Conservation (phyloP, 2,329 filamentous ascomycete genomes). For the Fusarium compactum region DNA sequence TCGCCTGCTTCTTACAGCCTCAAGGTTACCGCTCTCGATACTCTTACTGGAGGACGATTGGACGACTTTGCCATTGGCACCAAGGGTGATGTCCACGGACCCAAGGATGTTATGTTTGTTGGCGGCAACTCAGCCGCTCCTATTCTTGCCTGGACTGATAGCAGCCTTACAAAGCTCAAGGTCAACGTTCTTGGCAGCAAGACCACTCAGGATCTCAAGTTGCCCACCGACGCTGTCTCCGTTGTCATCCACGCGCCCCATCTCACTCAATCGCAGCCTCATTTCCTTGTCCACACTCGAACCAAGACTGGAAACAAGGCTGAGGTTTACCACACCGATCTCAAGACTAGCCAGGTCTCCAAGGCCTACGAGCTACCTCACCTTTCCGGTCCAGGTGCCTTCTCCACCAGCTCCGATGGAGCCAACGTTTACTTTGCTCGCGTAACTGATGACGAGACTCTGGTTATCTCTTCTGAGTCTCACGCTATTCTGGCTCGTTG, state of each 20-base stretch:
- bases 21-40: conserved; percentile 80
- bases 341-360: conserved; percentile 75
- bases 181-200: conserved; percentile 77
- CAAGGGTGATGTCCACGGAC: conserved; percentile 76
- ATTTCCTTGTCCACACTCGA: conserved; percentile 87
- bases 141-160: conserved; percentile 81
- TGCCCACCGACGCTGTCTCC: conserved; percentile 60
- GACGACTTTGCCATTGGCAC: conserved; percentile 79
- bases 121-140: conserved; percentile 81
- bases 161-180: conserved; percentile 70
- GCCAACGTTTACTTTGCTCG: conserved; percentile 92
- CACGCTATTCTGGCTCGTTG: conserved; percentile 82
- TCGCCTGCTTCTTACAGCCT: conserved; percentile 78
- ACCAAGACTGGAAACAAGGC: conserved; percentile 80
- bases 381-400: conserved; percentile 76
- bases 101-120: conserved; percentile 77
- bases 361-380: conserved; percentile 85
- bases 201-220: conserved; percentile 65
- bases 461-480: conserved; percentile 80
- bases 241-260: conserved; percentile 81
- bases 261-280: conserved; percentile 76
- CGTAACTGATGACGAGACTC: conserved; percentile 78
- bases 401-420: conserved; percentile 81
- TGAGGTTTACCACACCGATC: conserved; percentile 85
- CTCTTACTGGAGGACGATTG: conserved; percentile 75